Percentiles rank a stretch among this genome's conserved stretches.
These are phyloP conservation scores for Leccinum fallax DNA, from an alignment of 1,284 basidiomycete species.

Conservation along the genomic window DNA sequence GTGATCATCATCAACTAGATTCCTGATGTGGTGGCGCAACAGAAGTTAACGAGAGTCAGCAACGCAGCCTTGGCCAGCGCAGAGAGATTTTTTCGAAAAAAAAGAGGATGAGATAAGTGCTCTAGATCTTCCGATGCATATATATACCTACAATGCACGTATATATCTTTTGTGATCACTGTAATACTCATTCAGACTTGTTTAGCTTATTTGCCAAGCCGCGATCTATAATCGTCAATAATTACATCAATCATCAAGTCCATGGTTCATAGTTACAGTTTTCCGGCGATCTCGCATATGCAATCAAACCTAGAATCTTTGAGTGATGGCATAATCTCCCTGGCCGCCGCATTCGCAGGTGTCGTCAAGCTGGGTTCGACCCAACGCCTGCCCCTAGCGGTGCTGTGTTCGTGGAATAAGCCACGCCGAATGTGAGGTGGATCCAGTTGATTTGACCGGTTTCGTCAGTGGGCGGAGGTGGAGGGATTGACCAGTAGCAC, in stretches of 20 bases:
- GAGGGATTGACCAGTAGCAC: conserved; percentile 53
- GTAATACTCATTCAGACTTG: background rate
- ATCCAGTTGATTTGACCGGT: conserved; percentile 61
- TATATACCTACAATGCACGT: no score
- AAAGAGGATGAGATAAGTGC: background rate
- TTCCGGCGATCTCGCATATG: background rate
- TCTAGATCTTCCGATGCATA: background rate
- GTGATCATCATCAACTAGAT: background rate
- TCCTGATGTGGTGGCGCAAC: background rate
- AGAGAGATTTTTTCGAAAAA: background rate
- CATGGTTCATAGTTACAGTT: background rate
- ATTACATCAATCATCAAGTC: background rate
- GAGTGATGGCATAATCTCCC: conserved; percentile 60
- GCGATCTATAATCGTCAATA: background rate
- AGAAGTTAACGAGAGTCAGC: no score
- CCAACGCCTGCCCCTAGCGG: conserved; percentile 45
- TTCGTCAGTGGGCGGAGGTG: conserved; percentile 51
- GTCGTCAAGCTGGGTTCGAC: conserved; percentile 45
- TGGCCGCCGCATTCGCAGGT: conserved; percentile 44
- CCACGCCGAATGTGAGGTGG: conserved; percentile 48
- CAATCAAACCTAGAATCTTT: conserved; percentile 44
- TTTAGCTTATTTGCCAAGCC: background rate
- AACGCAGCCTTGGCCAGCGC: no score
- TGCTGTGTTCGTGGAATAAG: conserved; percentile 48
- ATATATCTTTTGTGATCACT: no score